These are phyloP conservation scores for Coemansia pectinata DNA, from an alignment of 192 early-diverging fungal genomes.

Conservation along the genomic window DNA sequence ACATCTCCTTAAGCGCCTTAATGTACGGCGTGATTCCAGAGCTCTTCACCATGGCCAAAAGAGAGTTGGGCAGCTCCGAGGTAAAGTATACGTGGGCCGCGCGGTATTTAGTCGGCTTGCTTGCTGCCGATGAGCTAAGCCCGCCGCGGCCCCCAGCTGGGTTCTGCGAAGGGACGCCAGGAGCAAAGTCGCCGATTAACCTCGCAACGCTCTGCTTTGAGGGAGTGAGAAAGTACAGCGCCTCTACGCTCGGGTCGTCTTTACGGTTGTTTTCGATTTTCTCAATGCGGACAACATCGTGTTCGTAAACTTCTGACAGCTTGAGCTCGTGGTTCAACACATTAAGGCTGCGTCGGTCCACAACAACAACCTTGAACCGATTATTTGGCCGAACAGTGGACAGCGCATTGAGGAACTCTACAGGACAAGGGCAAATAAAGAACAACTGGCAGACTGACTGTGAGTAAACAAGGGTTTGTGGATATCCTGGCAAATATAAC, in stretches of 20 bases:
- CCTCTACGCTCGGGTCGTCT: constrained; percentile 45
- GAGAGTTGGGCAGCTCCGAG: constrained; percentile 46
- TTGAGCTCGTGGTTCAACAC: constrained; percentile 44
- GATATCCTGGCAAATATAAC: not conserved
- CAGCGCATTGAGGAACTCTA: constrained; percentile 57
- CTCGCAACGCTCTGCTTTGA: constrained; percentile 38
- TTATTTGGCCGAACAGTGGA: constrained; percentile 41
- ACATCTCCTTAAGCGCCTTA: constrained; percentile 56
- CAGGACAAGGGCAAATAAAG: constrained; percentile 2
- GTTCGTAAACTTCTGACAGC: constrained; percentile 48
- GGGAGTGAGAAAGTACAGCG: constrained; percentile 57
- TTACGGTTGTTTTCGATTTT: constrained; percentile 51
- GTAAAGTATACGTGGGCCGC: constrained; percentile 55
- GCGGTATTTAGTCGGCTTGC: constrained; percentile 34
- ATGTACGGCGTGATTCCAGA: constrained; percentile 38
- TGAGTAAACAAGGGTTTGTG: constrained; percentile 7
- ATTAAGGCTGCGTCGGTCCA: constrained; percentile 47
- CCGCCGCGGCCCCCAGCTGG: not conserved
- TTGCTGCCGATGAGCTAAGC: not conserved
- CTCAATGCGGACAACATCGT: constrained; percentile 51
- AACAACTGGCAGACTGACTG: not conserved
- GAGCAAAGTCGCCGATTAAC: constrained; percentile 44
- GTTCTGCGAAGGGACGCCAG: constrained; percentile 6
- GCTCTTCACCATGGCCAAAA: constrained; percentile 42
- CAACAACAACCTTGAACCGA: constrained; percentile 55